Base-by-base conservation (phyloP, 139 green algal species). In the Edaphochlamys debaryana region DNA sequence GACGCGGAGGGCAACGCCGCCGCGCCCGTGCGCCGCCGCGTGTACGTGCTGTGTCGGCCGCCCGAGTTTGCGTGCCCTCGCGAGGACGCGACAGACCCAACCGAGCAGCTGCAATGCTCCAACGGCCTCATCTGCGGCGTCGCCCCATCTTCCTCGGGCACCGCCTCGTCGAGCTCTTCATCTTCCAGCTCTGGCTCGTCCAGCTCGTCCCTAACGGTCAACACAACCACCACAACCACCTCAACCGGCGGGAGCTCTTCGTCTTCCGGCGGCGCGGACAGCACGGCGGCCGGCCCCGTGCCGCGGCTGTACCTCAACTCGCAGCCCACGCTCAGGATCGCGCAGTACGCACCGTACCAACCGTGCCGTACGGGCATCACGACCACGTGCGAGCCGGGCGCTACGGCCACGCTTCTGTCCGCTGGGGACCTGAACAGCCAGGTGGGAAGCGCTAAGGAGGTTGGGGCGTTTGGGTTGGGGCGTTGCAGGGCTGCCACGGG, bases 31-130 rank as follows among this genome's bases (percentile, higher is more conserved):
- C 74, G 34, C 30, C 74, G 74, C 29, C 74, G 74, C 38, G 74
- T 80, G 13, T 80, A 80, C 74, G 58, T 80, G 37, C 58, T 80
- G 38, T 80, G 74, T 30, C 6, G 0, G 0, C 17, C 13, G 29
- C 42, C n/a, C 2, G 74, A 80, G 58, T 80, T 70, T 34, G 38
- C 30, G 8, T 80, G 74, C 30, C 38, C 74, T 0, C 1, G 2
- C 5, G 71, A 52, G 2, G 36, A 67, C 23, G 15, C 50, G 0
- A 29, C 8, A 25, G 71, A 79, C 27, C 7, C 36, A 9, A 4
- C 23, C 0, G 48, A 32, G 8, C n/a, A n/a, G n/a, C n/a, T 54
- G 45, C 13, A 9, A 54, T 79, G 71, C 52, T 68, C 58, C 74
- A 4, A 1, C 15, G 60, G 58, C 0, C 6, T 38, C 20, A 32